Percentiles rank a stretch among this genome's conserved stretches.
phyloP scores from a whole-genome alignment of 1,139 yeast species.

The Pichia sp. region DNA sequence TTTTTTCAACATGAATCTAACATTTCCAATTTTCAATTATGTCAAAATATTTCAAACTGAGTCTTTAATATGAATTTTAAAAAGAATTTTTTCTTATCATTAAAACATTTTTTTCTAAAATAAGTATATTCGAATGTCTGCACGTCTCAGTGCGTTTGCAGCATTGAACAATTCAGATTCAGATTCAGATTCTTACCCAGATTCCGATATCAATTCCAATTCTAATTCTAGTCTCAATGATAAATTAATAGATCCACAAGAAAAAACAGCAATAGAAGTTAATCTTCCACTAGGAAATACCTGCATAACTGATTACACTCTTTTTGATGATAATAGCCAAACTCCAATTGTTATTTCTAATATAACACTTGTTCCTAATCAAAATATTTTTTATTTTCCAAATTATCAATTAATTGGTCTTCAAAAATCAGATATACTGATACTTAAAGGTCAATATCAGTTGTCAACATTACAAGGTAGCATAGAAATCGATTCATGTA shows the following conservation, averaged over 20 bases:
- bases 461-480: slow-evolving; percentile 56
- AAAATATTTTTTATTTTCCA: slow-evolving; percentile 28
- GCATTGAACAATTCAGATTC: slow-evolving; percentile 31
- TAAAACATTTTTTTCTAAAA: background rate
- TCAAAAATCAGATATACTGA: slow-evolving; percentile 40
- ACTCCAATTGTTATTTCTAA: slow-evolving; percentile 1
- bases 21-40: no score
- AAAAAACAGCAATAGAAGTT: no score
- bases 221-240: no score
- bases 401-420: slow-evolving; percentile 39
- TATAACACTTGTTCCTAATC: background rate
- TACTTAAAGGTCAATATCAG: slow-evolving; percentile 53
- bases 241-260: no score
- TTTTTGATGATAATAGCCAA: background rate
- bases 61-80: no score
- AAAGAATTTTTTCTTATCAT: no score
- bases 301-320: no score
- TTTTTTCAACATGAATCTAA: no score
- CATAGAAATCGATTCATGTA: slow-evolving; percentile 34
- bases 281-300: no score
- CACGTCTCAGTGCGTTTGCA: slow-evolving; percentile 47
- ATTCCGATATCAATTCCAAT: background rate
- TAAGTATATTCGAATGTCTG: no score
- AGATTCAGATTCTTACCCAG: slow-evolving; percentile 16
- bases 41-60: no score